Evolutionary conservation across 331 rosid genomes (phyloP), one percentile per base, ranked within the genome.

Genomic region (Dryas integrifolia): DNA sequence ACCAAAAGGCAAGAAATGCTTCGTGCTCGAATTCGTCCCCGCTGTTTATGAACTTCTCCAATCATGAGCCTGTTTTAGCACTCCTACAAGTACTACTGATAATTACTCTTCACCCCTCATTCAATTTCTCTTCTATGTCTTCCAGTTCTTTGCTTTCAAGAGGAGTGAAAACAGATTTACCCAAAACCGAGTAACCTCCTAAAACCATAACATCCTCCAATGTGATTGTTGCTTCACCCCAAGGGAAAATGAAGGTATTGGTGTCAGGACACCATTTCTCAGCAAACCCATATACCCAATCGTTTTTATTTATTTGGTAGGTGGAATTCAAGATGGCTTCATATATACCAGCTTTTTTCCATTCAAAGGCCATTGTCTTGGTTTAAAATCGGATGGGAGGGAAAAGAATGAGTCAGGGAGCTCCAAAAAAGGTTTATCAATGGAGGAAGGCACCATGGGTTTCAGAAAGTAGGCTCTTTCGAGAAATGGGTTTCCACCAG

Each of bases 211-310:
- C 26, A 65, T 90, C 92, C 35, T 90, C 91, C 16, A 90, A 61
- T 0, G 92, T 88, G 9, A 88, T 70, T 0, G 89, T 82, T 24
- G 82, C 85, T 79, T 88, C 89, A 9, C 81, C 88, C 88, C 87
- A 88, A 1, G 83, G 83, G 30, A 84, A 86, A 30, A 82, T 73
- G 16, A 88, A 84, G 0, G 85, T 86, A 5, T 75, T 88, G 5
- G 86, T 86, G 5, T 82, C 64, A 3, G 78, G 26, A 40, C 79
- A 72, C 89, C 88, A 84, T 4, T 72, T 47, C 41, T 82, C 82
- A 0, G 68, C 88, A 15, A 84, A 48, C n/a, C 65, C 81, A 46
- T 69, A 40, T 9, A 83, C 49, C 73, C 84, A 69, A 40, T 67
- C 43, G 4, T 10, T 30, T 58, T 57, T 55, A 0, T 1, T 47